Evolutionary conservation across 164 flowering plant genomes (phyloP).

Genomic region (Vitis vinifera): DNA sequence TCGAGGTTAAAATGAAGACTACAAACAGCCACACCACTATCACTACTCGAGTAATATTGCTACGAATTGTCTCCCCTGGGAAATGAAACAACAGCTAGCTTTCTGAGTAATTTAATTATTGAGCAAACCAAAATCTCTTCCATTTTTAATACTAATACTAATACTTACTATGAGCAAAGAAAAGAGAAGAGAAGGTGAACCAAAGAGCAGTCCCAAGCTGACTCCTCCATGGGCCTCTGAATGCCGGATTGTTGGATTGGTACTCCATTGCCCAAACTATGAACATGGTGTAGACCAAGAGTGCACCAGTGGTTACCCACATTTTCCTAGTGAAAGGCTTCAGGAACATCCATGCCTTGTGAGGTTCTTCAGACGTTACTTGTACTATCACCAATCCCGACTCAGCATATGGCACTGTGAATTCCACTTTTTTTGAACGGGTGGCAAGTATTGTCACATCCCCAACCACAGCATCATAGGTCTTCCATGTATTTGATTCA

Average conservation of each 20-base stretch:
- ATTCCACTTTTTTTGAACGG: slow-evolving; percentile 41
- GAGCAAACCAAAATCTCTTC: not conserved
- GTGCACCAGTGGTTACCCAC: slow-evolving; percentile 45
- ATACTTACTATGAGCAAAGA: slow-evolving; percentile 65
- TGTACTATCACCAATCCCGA: slow-evolving; percentile 48
- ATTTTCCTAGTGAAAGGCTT: slow-evolving; percentile 53
- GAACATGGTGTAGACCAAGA: slow-evolving; percentile 40
- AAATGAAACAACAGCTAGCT: not conserved
- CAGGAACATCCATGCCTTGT: slow-evolving; percentile 34
- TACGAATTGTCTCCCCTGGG: slow-evolving; percentile 39
- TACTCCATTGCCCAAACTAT: slow-evolving; percentile 54
- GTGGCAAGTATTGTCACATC: slow-evolving; percentile 46
- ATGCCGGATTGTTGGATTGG: slow-evolving; percentile 32
- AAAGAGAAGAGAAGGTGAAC: slow-evolving; percentile 57
- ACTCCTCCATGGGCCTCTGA: slow-evolving; percentile 36
- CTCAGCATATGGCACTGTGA: slow-evolving; percentile 47
- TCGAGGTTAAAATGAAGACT: slow-evolving; percentile 37
- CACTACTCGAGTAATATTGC: slow-evolving; percentile 42
- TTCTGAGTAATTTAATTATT: not conserved
- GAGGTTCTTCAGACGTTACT: slow-evolving; percentile 13
- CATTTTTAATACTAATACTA: not conserved
- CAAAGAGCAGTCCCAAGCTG: slow-evolving; percentile 51
- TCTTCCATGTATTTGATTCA: slow-evolving; percentile 20
- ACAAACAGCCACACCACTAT: slow-evolving; percentile 49
- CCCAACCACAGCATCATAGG: slow-evolving; percentile 44